A percentile compares a stretch with the other conserved stretches of the same genome.
phyloP scores from a whole-genome alignment of 169 alveolate genomes.

The Eimeria acervulina region DNA sequence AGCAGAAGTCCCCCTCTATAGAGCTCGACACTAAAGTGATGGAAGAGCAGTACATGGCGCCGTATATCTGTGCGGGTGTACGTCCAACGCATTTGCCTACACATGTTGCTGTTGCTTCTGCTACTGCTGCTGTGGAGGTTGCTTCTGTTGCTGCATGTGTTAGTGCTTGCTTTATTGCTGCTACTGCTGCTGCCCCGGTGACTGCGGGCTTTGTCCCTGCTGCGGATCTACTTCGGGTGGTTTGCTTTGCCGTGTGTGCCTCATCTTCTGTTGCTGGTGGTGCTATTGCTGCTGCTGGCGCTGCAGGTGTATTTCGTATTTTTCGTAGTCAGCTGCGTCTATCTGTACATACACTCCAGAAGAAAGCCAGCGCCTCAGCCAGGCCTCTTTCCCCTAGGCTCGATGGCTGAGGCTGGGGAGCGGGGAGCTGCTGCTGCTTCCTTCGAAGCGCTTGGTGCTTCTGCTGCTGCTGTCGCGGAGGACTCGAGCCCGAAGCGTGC shows the following conservation, averaged over 20 bases:
- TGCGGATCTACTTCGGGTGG: not conserved
- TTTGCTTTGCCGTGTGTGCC: not conserved
- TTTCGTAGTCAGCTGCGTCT: constrained; percentile 67
- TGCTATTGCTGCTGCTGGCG: constrained; percentile 26
- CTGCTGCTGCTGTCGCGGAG: constrained; percentile 43
- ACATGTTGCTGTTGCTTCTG: constrained; percentile 29
- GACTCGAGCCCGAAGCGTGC: not conserved
- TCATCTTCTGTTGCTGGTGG: not conserved
- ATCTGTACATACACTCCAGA: constrained; percentile 63
- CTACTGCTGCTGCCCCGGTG: not conserved
- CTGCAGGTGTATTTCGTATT: constrained; percentile 65
- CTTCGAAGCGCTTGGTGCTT: constrained; percentile 8
- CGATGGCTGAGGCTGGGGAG: constrained; percentile 69
- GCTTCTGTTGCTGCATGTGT: not conserved
- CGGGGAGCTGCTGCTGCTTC: not conserved
- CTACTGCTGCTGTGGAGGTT: not conserved
- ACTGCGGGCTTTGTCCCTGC: not conserved
- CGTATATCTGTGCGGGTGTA: constrained; percentile 74
- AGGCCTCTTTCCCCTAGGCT: constrained; percentile 44
- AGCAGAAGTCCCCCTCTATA: constrained; percentile 69
- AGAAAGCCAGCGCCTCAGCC: constrained; percentile 57
- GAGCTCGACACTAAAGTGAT: constrained; percentile 35
- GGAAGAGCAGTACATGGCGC: constrained; percentile 75
- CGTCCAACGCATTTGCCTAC: not conserved
- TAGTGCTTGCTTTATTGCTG: not conserved